Base-by-base conservation (phyloP, 306 rosid genomes). In the Carpinus viminea region DNA sequence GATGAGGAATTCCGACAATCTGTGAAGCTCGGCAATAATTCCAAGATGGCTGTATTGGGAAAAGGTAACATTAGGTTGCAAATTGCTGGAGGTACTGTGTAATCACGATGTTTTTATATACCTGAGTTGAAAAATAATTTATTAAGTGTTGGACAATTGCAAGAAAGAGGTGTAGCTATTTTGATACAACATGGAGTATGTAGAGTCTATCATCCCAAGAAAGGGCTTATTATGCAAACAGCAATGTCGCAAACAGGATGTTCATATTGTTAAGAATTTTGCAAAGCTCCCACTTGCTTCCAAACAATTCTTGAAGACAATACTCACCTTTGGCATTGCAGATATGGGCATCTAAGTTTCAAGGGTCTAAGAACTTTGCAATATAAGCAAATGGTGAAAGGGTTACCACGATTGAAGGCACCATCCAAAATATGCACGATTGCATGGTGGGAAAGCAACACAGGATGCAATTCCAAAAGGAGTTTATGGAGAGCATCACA, bases 401-500 rank as follows among this genome's bases (percentile, higher is more conserved):
- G 69, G 3, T 11, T 74, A 24, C 59, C 57, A 60, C 52, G 13
- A 1, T n/a, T 70, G 18, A n/a, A 70, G 36, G 8, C 54, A 13
- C 56, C 55, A 21, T 45, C 17, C 18, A 45, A 70, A n/a, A 8
- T 70, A 45, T 70, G 74, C 18, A 21, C 0, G 28, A 20, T 12
- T 68, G 51, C 28, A 16, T 43, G 26, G 28, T 43, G 8, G 55
- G 74, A 6, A 70, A 46, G 54, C 74, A 70, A 70, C 54, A 45
- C 26, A 70, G 3, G 18, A n/a, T 4, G 18, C 38, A 70, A 43
- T 70, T 46, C 56, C 55, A 46, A 46, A 34, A 26, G 17, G 24
- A 70, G 38, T 50, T 43, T 50, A 8, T 70, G 38, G 74, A 70
- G 55, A 52, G 76, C 57, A n/a, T 70, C 73, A 31, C 31, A 68